phyloP scores from a whole-genome alignment of 2,329 filamentous ascomycete genomes.

The Teratosphaeria epicoccoides region DNA sequence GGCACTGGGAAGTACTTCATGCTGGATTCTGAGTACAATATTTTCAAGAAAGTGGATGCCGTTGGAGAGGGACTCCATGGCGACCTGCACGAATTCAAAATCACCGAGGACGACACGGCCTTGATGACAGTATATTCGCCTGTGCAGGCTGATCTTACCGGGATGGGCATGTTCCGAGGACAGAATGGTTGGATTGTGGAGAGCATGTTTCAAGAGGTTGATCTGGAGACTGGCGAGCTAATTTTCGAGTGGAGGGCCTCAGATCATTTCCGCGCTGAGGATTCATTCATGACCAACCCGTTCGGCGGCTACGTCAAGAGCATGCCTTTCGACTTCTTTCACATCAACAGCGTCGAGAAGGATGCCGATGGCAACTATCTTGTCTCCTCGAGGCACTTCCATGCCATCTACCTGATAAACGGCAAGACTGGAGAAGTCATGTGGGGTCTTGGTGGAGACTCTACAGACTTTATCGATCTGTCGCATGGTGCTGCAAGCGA shows the following conservation, averaged over 20 bases:
- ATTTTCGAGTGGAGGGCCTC: constrained; percentile 32
- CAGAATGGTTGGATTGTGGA: constrained; percentile 33
- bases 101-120: constrained; percentile 32
- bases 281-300: constrained; percentile 12
- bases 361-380: constrained; percentile 41
- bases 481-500: constrained; percentile 16
- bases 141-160: constrained; percentile 18
- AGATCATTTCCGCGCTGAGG: constrained; percentile 25
- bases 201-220: constrained; percentile 34
- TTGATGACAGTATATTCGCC: constrained; percentile 36
- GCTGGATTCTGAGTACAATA: constrained; percentile 21
- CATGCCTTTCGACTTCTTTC: constrained; percentile 40
- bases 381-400: constrained; percentile 42
- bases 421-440: constrained; percentile 37
- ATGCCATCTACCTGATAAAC: constrained; percentile 39
- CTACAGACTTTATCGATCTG: constrained; percentile 19
- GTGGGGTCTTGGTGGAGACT: constrained; percentile 37
- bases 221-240: constrained; percentile 29
- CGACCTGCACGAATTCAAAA: constrained; percentile 36
- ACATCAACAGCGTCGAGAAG: constrained; percentile 48
- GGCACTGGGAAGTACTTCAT: constrained; percentile 28
- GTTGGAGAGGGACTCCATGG: constrained; percentile 22
- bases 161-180: constrained; percentile 16
- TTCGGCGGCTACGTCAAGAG: constrained; percentile 1
- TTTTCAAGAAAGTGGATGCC: constrained; percentile 18